Conservation (phyloP, 495 filamentous ascomycete species). For the Aspergillus kassunensis region DNA sequence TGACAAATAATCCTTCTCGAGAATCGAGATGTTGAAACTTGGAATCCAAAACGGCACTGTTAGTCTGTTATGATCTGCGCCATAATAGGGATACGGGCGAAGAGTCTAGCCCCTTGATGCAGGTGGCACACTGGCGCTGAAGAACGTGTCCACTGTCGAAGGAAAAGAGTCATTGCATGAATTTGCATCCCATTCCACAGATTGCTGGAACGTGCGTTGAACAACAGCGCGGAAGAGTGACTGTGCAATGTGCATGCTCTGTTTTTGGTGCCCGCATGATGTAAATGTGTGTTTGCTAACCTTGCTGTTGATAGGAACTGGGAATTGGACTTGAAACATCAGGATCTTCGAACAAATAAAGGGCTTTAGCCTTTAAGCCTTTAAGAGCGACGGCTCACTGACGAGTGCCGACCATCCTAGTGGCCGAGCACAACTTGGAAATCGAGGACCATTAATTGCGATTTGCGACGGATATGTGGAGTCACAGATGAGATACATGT, state of each 20-base stretch:
- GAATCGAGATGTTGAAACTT: background rate
- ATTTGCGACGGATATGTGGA: constrained; percentile 3
- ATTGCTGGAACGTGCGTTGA: background rate
- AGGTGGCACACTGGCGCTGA: background rate
- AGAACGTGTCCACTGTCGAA: background rate
- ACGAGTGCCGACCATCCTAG: constrained; percentile 2
- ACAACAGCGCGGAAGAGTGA: background rate
- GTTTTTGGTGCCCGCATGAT: too few relatives aligned
- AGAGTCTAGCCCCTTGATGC: constrained; percentile 5
- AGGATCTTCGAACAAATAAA: constrained; percentile 10
- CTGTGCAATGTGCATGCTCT: too few relatives aligned
- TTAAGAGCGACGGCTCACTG: background rate
- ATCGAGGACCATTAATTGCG: constrained; percentile 8
- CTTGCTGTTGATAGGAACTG: background rate
- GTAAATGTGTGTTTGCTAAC: background rate
- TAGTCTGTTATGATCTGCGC: constrained; percentile 4
- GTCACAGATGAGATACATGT: constrained; percentile 3
- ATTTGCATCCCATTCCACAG: background rate
- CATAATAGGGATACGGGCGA: background rate
- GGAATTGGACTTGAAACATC: background rate
- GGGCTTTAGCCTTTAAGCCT: background rate
- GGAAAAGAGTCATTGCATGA: background rate
- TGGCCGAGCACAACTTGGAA: background rate
- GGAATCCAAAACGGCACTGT: background rate
- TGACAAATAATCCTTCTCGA: background rate